These are phyloP conservation scores for Apostasia ramifera DNA, from an alignment of 106 monocot genomes.

Conservation along the genomic window DNA sequence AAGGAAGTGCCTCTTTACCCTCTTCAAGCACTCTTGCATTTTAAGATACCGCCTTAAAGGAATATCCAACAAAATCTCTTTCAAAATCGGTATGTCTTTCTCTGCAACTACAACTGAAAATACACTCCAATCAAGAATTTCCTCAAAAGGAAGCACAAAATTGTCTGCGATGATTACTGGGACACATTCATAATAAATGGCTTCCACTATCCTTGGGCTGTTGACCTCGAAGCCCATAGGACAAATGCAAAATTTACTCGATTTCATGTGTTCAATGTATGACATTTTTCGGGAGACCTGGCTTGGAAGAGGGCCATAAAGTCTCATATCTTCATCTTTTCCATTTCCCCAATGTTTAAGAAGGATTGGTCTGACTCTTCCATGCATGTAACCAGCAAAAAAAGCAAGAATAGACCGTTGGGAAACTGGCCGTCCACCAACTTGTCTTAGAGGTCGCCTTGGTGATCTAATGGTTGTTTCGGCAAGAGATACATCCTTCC, in stretches of 20 bases:
- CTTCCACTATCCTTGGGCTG: slow-evolving; percentile 95
- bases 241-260: slow-evolving; percentile 87
- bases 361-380: slow-evolving; percentile 65
- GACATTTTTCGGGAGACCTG: slow-evolving; percentile 55
- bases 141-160: slow-evolving; percentile 75
- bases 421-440: slow-evolving; percentile 58
- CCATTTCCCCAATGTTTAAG: slow-evolving; percentile 45
- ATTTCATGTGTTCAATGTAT: slow-evolving; percentile 78
- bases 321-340: slow-evolving; percentile 57
- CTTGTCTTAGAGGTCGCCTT: slow-evolving; percentile 41
- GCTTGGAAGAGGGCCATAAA: slow-evolving; percentile 66
- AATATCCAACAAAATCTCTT: slow-evolving; percentile 51
- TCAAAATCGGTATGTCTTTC: slow-evolving; percentile 82
- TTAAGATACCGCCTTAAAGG: slow-evolving; percentile 43
- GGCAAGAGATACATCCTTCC: slow-evolving; percentile 78
- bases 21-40: slow-evolving; percentile 55
- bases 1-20: slow-evolving; percentile 79
- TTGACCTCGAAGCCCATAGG: slow-evolving; percentile 95
- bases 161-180: slow-evolving; percentile 88
- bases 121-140: slow-evolving; percentile 73
- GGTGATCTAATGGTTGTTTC: slow-evolving; percentile 72
- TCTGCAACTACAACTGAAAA: slow-evolving; percentile 79
- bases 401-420: slow-evolving; percentile 70
- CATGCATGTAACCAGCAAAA: slow-evolving; percentile 83
- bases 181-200: slow-evolving; percentile 86